Evolutionary conservation across 2,329 filamentous ascomycete species (phyloP).

Genomic region (Ilyonectria mors-panacis): DNA sequence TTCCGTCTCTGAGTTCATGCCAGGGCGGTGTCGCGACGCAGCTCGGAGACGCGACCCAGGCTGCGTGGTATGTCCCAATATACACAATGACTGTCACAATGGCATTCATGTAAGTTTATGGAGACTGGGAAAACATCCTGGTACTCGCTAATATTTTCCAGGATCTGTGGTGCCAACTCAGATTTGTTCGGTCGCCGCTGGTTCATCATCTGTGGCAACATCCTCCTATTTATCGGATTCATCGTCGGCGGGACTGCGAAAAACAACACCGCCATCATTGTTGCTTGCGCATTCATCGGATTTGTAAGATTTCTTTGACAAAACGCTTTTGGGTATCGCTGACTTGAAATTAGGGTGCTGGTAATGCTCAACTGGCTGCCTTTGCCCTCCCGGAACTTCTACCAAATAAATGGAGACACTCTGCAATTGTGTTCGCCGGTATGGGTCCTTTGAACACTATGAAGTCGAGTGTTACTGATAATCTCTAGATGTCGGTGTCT

Average conservation of each 20-base stretch:
- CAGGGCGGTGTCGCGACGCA: conserved; percentile 51
- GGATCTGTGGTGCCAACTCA: conserved; percentile 59
- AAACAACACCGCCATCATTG: conserved; percentile 56
- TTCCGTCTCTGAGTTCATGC: conserved; percentile 52
- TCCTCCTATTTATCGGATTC: conserved; percentile 31
- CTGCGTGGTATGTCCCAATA: conserved; percentile 54
- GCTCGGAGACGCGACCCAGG: conserved; percentile 52
- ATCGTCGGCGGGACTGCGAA: conserved; percentile 55
- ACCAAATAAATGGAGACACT: conserved; percentile 64
- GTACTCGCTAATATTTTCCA: background rate
- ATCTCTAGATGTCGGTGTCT: conserved; percentile 55
- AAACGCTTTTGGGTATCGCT: background rate
- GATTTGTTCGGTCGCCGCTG: conserved; percentile 60
- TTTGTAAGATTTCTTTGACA: conserved; percentile 45
- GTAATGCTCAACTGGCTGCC: conserved; percentile 60
- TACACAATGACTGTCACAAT: conserved; percentile 59
- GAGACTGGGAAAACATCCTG: background rate
- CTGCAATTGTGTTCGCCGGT: conserved; percentile 58
- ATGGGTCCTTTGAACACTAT: accelerated
- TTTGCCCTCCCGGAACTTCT: conserved; percentile 64
- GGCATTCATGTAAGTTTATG: conserved; percentile 52
- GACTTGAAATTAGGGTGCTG: conserved; percentile 50
- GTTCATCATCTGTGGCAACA: conserved; percentile 31
- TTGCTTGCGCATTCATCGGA: conserved; percentile 58
- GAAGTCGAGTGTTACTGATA: background rate